Conservation (phyloP, 2,329 filamentous ascomycete genomes). For the Magnaporthiopsis incrustans region DNA sequence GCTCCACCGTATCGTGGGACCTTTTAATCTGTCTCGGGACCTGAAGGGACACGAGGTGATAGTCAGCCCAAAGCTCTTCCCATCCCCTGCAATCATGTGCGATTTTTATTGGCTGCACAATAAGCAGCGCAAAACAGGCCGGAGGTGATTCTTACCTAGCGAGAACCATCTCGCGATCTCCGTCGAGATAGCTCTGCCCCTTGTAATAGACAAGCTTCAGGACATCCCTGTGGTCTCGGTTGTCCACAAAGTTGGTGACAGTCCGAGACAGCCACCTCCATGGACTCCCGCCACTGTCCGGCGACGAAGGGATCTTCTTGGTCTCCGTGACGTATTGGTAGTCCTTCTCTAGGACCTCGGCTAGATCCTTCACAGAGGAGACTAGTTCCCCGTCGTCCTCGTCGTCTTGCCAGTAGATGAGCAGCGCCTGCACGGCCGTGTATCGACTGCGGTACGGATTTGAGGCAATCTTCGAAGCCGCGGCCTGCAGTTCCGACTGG, state of each 20-base stretch:
- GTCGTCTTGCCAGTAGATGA: conserved; percentile 46
- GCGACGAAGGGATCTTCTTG: conserved; percentile 40
- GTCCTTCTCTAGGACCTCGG: conserved; percentile 39
- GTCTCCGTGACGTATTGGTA: conserved; percentile 44
- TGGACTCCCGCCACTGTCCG: conserved; percentile 38
- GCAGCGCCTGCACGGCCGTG: conserved; percentile 40
- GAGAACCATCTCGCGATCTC: conserved; percentile 48
- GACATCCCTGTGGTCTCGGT: conserved; percentile 45
- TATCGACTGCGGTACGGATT: conserved; percentile 45
- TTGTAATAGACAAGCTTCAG: conserved; percentile 53
- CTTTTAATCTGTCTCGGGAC: conserved; percentile 36
- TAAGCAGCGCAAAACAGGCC: neutral
- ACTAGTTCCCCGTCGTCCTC: conserved; percentile 37
- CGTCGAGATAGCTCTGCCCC: conserved; percentile 46
- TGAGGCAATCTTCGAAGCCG: conserved; percentile 37
- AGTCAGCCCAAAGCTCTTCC: neutral
- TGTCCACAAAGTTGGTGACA: conserved; percentile 44
- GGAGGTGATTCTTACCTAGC: conserved; percentile 35
- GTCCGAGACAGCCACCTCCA: conserved; percentile 46
- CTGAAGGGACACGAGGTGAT: conserved; percentile 21
- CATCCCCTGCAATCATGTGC: neutral
- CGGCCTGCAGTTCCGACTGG: conserved; percentile 44
- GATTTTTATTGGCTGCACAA: neutral
- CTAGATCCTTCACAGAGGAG: conserved; percentile 37
- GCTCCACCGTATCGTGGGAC: conserved; percentile 45